A percentile compares a stretch with the other conserved stretches of the same genome.
These are phyloP conservation scores for Leucocoprinus leucothites DNA, from an alignment of 768 basidiomycete species.

Conservation along the genomic window DNA sequence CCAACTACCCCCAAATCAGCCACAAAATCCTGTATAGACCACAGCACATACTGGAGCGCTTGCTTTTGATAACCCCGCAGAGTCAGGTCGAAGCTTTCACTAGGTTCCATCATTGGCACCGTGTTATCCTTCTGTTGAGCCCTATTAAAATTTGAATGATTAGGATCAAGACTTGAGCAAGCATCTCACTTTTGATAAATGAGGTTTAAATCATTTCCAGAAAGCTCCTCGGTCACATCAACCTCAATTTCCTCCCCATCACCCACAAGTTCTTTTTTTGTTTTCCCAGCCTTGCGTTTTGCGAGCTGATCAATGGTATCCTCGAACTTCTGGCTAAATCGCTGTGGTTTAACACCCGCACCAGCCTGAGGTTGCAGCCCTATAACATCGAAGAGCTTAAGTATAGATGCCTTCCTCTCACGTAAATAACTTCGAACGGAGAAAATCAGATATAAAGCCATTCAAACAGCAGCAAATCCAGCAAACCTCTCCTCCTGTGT, in stretches of 20 bases:
- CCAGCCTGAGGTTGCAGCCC: slow-evolving; percentile 63
- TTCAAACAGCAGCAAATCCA: neutral
- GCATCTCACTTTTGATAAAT: slow-evolving; percentile 76
- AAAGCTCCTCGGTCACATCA: slow-evolving; percentile 79
- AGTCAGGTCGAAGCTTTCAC: slow-evolving; percentile 68
- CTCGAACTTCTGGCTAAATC: slow-evolving; percentile 30
- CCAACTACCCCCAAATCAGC: slow-evolving; percentile 57
- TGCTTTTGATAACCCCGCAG: slow-evolving; percentile 92
- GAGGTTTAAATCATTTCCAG: slow-evolving; percentile 73
- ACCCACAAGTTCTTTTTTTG: slow-evolving; percentile 64
- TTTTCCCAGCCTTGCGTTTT: slow-evolving; percentile 37
- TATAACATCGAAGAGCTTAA: slow-evolving; percentile 70
- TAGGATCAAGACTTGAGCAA: neutral
- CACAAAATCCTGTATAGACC: neutral
- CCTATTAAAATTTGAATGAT: slow-evolving; percentile 34
- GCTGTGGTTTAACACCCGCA: slow-evolving; percentile 31
- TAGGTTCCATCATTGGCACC: slow-evolving; percentile 81
- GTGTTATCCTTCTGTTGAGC: slow-evolving; percentile 78
- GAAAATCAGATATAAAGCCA: neutral
- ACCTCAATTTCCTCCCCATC: slow-evolving; percentile 83
- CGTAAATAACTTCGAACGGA: slow-evolving; percentile 47
- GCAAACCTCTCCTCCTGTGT: slow-evolving; percentile 67
- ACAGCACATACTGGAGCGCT: slow-evolving; percentile 60
- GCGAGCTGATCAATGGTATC: slow-evolving; percentile 40
- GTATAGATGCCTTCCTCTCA: slow-evolving; percentile 73